Conservation (phyloP, 306 rosid species). For the Lathyrus oleraceus region DNA sequence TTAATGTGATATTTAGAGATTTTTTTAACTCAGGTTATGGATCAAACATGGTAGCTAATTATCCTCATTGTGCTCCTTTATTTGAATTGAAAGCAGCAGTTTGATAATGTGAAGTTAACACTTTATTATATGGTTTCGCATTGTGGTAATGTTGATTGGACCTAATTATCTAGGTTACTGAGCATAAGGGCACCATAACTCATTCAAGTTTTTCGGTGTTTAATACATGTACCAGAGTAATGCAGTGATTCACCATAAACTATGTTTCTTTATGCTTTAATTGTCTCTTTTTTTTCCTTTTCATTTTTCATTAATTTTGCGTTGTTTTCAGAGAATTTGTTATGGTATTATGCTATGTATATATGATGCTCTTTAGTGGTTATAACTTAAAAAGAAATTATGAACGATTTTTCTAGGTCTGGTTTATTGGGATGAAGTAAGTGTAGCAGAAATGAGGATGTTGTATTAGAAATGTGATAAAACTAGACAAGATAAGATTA, state of each 20-base stretch:
- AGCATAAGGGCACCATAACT: neutral
- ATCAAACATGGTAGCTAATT: neutral
- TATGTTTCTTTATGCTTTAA: neutral
- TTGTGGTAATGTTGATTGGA: constrained; percentile 8
- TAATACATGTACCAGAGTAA: neutral
- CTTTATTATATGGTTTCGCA: neutral
- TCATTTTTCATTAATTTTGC: too few species aligned
- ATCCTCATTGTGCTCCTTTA: constrained; percentile 8
- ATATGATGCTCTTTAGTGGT: neutral
- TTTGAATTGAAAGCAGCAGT: neutral
- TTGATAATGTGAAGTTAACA: neutral
- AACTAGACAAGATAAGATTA: too few species aligned
- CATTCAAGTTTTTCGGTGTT: too few species aligned
- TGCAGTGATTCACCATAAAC: constrained; percentile 7
- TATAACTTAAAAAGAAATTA: constrained; percentile 3
- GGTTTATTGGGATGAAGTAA: neutral
- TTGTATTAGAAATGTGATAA: too few species aligned
- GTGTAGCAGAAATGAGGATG: too few species aligned
- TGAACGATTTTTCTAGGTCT: neutral
- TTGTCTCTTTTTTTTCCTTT: neutral
- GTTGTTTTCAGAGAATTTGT: neutral
- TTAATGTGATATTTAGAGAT: constrained; percentile 5
- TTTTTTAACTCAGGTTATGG: too few species aligned
- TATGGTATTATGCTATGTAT: neutral
- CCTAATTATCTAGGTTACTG: neutral